Percentiles rank a stretch among this genome's conserved stretches.
phyloP scores from a whole-genome alignment of 176 grass and related monocot genomes.

The Areca catechu region DNA sequence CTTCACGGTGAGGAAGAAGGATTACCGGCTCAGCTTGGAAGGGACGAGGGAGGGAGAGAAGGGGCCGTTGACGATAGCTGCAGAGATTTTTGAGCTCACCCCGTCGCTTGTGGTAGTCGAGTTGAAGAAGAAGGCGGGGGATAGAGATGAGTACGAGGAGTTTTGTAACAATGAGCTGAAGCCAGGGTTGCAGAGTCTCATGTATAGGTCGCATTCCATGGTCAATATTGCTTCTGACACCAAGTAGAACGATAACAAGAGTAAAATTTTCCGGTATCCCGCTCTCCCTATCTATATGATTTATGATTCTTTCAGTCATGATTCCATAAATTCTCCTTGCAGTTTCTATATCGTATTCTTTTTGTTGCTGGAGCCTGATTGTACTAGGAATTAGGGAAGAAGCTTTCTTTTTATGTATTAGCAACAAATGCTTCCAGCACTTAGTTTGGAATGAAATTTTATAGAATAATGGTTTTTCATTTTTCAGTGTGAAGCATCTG shows the following conservation, averaged over 20 bases:
- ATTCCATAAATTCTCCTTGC: too few relatives aligned
- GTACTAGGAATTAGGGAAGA: too few relatives aligned
- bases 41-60: slow-evolving; percentile 9
- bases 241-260: not conserved
- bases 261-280: not conserved
- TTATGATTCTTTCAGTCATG: too few relatives aligned
- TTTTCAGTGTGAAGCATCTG: too few relatives aligned
- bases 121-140: slow-evolving; percentile 14
- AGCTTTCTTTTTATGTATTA: too few relatives aligned
- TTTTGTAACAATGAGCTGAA: slow-evolving; percentile 13
- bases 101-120: slow-evolving; percentile 8
- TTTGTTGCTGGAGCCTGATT: too few relatives aligned
- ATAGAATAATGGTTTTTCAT: too few relatives aligned
- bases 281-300: too few relatives aligned
- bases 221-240: not conserved
- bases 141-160: slow-evolving; percentile 5
- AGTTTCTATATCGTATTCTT: too few relatives aligned
- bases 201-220: not conserved
- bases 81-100: slow-evolving; percentile 15
- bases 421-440: too few relatives aligned
- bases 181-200: slow-evolving; percentile 1
- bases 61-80: slow-evolving; percentile 11
- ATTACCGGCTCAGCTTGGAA: slow-evolving; percentile 14
- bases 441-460: too few relatives aligned
- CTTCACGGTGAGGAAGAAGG: slow-evolving; percentile 9